These are phyloP conservation scores for Alnus rubra DNA, from an alignment of 306 rosid species.

Conservation along the genomic window DNA sequence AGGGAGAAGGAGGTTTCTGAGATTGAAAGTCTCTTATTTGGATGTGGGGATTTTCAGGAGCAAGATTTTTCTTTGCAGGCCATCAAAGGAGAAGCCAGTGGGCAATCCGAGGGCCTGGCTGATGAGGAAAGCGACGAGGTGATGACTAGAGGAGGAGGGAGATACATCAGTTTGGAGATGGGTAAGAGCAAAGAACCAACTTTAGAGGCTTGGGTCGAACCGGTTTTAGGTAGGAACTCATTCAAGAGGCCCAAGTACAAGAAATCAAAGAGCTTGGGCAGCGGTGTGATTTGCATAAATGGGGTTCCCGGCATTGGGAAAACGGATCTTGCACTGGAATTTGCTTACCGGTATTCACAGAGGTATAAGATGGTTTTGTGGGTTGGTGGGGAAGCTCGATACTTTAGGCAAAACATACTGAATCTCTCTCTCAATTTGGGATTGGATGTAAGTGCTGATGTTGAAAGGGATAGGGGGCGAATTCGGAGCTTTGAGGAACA, in stretches of 20 bases:
- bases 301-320: conserved; percentile 85
- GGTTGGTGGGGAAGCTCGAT: conserved; percentile 84
- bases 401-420: conserved; percentile 73
- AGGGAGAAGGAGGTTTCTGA: conserved; percentile 79
- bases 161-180: conserved; percentile 67
- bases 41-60: conserved; percentile 45
- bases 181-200: conserved; percentile 66
- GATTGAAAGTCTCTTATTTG: conserved; percentile 65
- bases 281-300: conserved; percentile 67
- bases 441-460: conserved; percentile 78
- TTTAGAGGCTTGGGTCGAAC: conserved; percentile 71
- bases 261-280: conserved; percentile 62
- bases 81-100: conserved; percentile 55
- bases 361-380: conserved; percentile 86
- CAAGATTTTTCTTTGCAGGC: conserved; percentile 41
- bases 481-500: conserved; percentile 89
- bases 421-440: conserved; percentile 68
- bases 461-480: conserved; percentile 70
- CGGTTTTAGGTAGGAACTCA: conserved; percentile 51
- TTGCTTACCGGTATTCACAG: conserved; percentile 65
- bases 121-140: conserved; percentile 71
- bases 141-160: conserved; percentile 41
- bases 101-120: conserved; percentile 81
- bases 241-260: conserved; percentile 60
- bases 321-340: conserved; percentile 80